phyloP scores from a whole-genome alignment of 495 filamentous ascomycete genomes.

The Letharia columbiana region DNA sequence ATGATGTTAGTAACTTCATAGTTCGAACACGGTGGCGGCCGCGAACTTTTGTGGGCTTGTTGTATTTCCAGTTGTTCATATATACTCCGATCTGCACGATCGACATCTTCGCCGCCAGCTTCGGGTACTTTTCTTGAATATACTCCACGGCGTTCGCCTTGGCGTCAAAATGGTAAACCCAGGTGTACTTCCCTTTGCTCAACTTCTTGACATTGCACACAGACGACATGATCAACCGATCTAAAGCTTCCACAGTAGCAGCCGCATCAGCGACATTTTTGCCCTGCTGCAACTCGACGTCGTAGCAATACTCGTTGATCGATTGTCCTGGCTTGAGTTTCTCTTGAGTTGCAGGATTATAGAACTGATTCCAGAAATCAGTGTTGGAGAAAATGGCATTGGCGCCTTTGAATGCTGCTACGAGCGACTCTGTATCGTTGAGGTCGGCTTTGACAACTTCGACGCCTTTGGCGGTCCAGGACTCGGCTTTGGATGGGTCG shows the following conservation, averaged over 20 bases:
- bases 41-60: not conserved
- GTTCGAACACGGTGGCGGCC: too few relatives aligned
- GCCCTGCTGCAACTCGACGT: conserved; percentile 40
- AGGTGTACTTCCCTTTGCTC: not conserved
- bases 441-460: conserved; percentile 41
- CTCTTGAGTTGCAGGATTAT: conserved; percentile 26
- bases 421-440: conserved; percentile 33
- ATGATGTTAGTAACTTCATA: not conserved
- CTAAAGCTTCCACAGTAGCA: conserved; percentile 37
- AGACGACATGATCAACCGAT: conserved; percentile 36
- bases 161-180: not conserved
- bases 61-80: not conserved
- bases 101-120: not conserved
- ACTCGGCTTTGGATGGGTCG: conserved; percentile 32
- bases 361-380: conserved; percentile 38
- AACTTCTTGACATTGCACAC: not conserved
- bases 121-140: not conserved
- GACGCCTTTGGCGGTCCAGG: conserved; percentile 34
- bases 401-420: conserved; percentile 37
- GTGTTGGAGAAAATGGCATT: conserved; percentile 44
- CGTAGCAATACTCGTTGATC: conserved; percentile 38
- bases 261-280: conserved; percentile 44
- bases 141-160: not conserved
- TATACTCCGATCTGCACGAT: not conserved
- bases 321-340: conserved; percentile 27